Evolutionary conservation across 2,329 filamentous ascomycete genomes (phyloP), one percentile per base, ranked within the genome.

Genomic region (Ophiostoma sp.): DNA sequence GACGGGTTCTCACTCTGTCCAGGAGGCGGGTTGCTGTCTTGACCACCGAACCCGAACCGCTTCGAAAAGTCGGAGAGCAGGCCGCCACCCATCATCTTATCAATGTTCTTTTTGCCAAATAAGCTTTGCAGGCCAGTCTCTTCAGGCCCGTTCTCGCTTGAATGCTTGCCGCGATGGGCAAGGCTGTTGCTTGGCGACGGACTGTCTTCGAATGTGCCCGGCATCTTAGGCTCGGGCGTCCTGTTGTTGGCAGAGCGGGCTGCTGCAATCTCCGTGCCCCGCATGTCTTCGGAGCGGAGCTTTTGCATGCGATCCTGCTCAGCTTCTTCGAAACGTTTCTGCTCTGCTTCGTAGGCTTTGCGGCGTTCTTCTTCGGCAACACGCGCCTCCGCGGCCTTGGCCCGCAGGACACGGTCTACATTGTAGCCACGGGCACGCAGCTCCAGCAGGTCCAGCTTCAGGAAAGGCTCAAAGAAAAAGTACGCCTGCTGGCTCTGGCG

Each of bases 401-500:
- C 89, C 49, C 92, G 87, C 36, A 99, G 83, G 71, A 99, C 98
- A 65, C 95, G 89, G 75, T 97, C 92, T 52, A 99, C 95, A 73
- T 99, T 98, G 81, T 97, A 98, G 1, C 95, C 95, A 72, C 95
- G 92, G 70, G 88, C 87, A 74, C 92, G 89, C 55, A 99, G 80
- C 66, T 93, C 89, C 64, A 90, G 85, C 38, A 99, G 82, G 73
- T 94, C 92, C 8, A 95, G 88, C 69, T 91, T 94, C 49, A 99
- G 81, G 71, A 99, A 89, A 67, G 92, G 93, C 78, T 98, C 95
- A 68, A 99, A 87, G 67, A 95, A 94, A 68, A 97, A 85, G 67
- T 92, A 92, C 2, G 94, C 93, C 75, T 96, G 91, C 74, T 96
- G 91, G 72, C 91, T 94, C 7, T 94, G 93, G 36, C 92, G 86